Conservation (phyloP, 108 stramenopile species). For the Discostella pseudostelligera region DNA sequence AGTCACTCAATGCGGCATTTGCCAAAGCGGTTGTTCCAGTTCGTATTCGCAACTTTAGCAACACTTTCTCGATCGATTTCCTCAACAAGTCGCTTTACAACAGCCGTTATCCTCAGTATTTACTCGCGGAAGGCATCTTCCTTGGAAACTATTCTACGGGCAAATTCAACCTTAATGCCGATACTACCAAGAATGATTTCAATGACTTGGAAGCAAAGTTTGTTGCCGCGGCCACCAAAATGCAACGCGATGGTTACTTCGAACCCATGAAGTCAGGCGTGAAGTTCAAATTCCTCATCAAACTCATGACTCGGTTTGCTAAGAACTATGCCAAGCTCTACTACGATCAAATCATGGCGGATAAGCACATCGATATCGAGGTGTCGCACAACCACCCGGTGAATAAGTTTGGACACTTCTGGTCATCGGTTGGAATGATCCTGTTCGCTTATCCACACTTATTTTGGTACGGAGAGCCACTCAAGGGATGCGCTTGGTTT, state of each 20-base stretch:
- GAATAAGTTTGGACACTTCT: constrained; percentile 60
- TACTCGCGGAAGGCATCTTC: constrained; percentile 52
- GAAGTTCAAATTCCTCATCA: constrained; percentile 18
- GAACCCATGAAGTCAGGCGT: constrained; percentile 28
- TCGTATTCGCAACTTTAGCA: constrained; percentile 58
- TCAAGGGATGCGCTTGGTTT: constrained; percentile 50
- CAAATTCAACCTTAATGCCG: constrained; percentile 55
- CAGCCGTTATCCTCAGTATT: constrained; percentile 54
- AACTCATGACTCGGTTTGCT: constrained; percentile 30
- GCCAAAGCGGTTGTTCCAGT: constrained; percentile 29
- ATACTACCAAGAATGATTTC: constrained; percentile 36
- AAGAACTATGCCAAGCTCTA: constrained; percentile 36
- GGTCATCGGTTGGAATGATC: constrained; percentile 53
- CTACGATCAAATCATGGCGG: constrained; percentile 52
- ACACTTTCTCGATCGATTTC: constrained; percentile 54
- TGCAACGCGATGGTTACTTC: constrained; percentile 54
- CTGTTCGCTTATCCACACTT: constrained; percentile 50
- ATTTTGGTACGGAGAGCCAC: constrained; percentile 45
- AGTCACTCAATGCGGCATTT: constrained; percentile 31
- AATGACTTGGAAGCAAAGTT: constrained; percentile 41
- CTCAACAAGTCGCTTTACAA: constrained; percentile 50
- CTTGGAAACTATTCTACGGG: constrained; percentile 63
- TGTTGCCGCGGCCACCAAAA: constrained; percentile 46
- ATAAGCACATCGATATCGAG: constrained; percentile 61
- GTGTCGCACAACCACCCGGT: constrained; percentile 60